Evolutionary conservation across 176 grass and related monocot genomes (phyloP), one percentile per base, ranked within the genome.

Genomic region (Phoenix roebelenii): DNA sequence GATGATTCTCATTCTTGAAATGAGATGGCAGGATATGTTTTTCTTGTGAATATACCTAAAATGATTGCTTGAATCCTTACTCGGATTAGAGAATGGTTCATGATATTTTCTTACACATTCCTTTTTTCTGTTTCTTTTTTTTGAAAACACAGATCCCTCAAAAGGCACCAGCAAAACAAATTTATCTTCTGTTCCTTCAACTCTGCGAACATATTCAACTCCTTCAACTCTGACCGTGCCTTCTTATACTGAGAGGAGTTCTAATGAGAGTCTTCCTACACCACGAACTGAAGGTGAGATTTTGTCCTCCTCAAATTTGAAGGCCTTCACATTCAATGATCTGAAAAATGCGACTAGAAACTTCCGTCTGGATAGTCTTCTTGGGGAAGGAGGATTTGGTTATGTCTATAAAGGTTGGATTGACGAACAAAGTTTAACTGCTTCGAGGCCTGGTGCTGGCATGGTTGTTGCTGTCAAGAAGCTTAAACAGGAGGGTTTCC

Each of bases 381-480:
- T 73, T n/a, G 70, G 70, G 51, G 70, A 73, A 55, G 70, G 70
- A 55, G 70, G 70, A 55, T 73, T 73, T 48, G 70, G 70, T 32
- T 63, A 55, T 44, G 70, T 73, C 22, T 73, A 73, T 29, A 73
- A 73, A 49, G 70, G 70, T 54, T 73, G 70, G 70, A 73, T 73
- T 25, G 70, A 73, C 15, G 70, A 63, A 17, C 70, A 73, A 32
- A 73, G 9, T n/a, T 63, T 44, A 63, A 19, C 59, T 15, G 25
- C 59, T 55, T 55, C 70, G 23, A 73, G 17, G 26, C 70, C 70
- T 18, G 70, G 70, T 22, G 55, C 15, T 54, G 70, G 70, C 7
- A 73, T 63, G 28, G 59, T 73, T 63, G 59, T 73, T 18, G 70
- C 70, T 18, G 59, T 73, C 16, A 73, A 73, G 59, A 73, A 49